These are phyloP conservation scores for Tulasnella sp. DNA, from an alignment of 768 basidiomycete species.

Conservation along the genomic window DNA sequence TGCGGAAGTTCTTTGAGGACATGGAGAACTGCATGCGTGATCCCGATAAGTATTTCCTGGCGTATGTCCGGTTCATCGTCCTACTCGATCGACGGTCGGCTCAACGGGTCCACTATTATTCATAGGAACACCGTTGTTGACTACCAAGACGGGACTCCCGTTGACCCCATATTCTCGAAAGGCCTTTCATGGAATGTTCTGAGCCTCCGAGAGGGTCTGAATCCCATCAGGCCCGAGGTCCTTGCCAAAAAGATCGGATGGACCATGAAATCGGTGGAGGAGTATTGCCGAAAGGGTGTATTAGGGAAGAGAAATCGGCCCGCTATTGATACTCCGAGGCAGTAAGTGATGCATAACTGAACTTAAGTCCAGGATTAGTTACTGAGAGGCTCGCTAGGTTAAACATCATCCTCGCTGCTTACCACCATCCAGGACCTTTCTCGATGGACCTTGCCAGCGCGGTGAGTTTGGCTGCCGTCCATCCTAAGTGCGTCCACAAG, in stretches of 20 bases:
- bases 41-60: neutral
- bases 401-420: slow-evolving; percentile 75
- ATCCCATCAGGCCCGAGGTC: neutral
- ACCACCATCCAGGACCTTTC: slow-evolving; percentile 58
- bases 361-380: slow-evolving; percentile 34
- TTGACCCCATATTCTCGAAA: neutral
- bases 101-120: neutral
- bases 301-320: neutral
- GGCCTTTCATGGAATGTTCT: neutral
- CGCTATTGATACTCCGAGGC: too few species aligned
- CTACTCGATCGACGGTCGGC: neutral
- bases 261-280: neutral
- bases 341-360: too few species aligned
- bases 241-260: neutral
- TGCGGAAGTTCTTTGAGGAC: slow-evolving; percentile 14
- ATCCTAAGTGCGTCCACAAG: neutral
- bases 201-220: neutral
- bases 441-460: slow-evolving; percentile 30
- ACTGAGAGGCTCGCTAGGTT: slow-evolving; percentile 57
- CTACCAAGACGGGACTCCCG: neutral
- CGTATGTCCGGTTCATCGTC: neutral
- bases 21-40: neutral
- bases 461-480: neutral
- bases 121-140: slow-evolving; percentile 9
- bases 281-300: neutral